These are phyloP conservation scores for Aspergillus neoniger DNA, from an alignment of 2,329 filamentous ascomycete species.

Conservation along the genomic window DNA sequence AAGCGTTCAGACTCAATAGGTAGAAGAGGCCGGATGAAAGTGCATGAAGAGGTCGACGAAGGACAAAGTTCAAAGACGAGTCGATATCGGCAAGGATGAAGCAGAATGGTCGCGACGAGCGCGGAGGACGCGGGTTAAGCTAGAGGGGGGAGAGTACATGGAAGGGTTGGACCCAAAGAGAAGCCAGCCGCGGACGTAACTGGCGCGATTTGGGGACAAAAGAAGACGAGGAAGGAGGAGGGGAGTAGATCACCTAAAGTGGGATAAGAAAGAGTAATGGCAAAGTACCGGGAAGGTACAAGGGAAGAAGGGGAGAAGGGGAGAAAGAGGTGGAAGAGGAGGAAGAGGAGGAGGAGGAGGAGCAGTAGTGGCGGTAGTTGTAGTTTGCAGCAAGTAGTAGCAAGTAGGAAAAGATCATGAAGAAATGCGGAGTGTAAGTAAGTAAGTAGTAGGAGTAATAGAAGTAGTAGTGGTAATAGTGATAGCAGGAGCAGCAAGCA, in stretches of 20 bases:
- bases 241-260: constrained; percentile 5
- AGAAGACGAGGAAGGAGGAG: background rate
- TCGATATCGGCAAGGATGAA: constrained; percentile 3
- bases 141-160: constrained; percentile 12
- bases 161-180: background rate
- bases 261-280: too few species aligned
- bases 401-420: background rate
- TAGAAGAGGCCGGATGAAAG: constrained; percentile 11
- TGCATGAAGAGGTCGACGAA: background rate
- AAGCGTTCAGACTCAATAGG: background rate
- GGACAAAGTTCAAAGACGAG: background rate
- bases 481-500: constrained; percentile 5
- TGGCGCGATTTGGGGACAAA: too few species aligned
- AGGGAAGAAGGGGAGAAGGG: constrained; percentile 10
- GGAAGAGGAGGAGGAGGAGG: constrained; percentile 12
- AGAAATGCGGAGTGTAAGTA: too few species aligned
- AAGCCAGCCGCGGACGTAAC: too few species aligned
- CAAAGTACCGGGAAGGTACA: constrained; percentile 8
- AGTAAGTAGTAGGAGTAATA: background rate
- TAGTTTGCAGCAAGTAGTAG: background rate
- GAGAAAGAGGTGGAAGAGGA: constrained; percentile 11
- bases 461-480: constrained; percentile 10
- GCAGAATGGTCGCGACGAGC: constrained; percentile 13
- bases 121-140: constrained; percentile 14
- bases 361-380: background rate